Base-by-base conservation (phyloP, 768 basidiomycete species). In the Mycena capillaripes region DNA sequence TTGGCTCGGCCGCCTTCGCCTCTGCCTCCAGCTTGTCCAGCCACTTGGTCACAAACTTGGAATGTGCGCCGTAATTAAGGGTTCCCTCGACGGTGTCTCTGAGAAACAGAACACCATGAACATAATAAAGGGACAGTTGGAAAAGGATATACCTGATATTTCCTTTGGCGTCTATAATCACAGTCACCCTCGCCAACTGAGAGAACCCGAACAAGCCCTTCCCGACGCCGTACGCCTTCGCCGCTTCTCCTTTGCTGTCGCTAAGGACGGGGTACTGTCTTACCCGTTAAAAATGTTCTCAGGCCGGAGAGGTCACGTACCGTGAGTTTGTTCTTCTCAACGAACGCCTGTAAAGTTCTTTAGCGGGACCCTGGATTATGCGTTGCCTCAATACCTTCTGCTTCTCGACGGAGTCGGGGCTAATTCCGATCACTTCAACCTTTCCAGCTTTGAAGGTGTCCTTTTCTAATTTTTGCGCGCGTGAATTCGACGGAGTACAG, bases 231-330 rank as follows among this genome's bases (percentile, higher is more conserved):
- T 93, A 96, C 3, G 88, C 85, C 76, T 90, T 89, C 74, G 91
- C 86, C 3, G 88, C 91, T 66, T 86, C 84, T 46, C 91, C 91
- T 16, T 90, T 85, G 23, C 81, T 79, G 75, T 97, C 95, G 75
- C 93, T 94, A 75, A 97, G 82, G 27, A 96, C 88, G 4, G 94
- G 94, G 81, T 93, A 96, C 93, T 94, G n/a, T 10, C 21, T 32
- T 27, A 17, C 7, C 59, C 38, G 52, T 32, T 27, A 8, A 40
- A 27, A 0, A 21, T 29, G 5, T 19, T 23, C 56, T 16, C 32
- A 5, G 36, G 27, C 56, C 11, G 60, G 38, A 34, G 10, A 40
- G 36, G 53, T 23, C 27, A 81, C 87, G 79, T 77, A 92, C 93
- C 4, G 89, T 89, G 68, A 95, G 81, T 57, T 90, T 88, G 69